Conservation (phyloP, 345 rosid genomes). For the Abelmoschus esculentus region DNA sequence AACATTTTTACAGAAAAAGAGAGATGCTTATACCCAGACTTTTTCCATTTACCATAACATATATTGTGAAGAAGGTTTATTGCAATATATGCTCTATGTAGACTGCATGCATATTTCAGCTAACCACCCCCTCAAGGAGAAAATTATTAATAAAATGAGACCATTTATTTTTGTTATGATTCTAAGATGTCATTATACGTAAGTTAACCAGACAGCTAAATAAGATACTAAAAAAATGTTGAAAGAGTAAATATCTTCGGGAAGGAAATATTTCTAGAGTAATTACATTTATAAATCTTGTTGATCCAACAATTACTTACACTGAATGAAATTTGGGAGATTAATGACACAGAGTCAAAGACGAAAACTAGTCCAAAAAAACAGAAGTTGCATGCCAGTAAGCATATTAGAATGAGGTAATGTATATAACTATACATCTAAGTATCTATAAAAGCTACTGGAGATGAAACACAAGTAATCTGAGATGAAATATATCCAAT, state of each 20-base stretch:
- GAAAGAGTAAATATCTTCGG: background rate
- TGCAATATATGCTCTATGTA: background rate
- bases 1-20: background rate
- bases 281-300: background rate
- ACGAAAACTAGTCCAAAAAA: too few relatives aligned
- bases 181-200: background rate
- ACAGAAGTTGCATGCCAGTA: background rate
- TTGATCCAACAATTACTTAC: background rate
- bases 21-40: background rate
- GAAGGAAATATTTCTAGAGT: background rate
- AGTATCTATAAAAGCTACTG: too few relatives aligned
- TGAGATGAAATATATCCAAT: background rate
- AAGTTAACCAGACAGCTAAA: conserved; percentile 1
- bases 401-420: background rate
- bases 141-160: background rate
- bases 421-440: background rate
- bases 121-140: background rate
- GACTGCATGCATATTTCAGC: background rate
- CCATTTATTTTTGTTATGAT: background rate
- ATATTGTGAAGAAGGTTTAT: background rate
- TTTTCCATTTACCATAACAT: background rate
- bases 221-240: background rate
- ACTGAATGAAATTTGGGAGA: too few relatives aligned
- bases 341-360: too few relatives aligned
- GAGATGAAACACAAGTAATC: background rate